phyloP scores from a whole-genome alignment of 208 protist genomes.

The Leishmania mexicana region DNA sequence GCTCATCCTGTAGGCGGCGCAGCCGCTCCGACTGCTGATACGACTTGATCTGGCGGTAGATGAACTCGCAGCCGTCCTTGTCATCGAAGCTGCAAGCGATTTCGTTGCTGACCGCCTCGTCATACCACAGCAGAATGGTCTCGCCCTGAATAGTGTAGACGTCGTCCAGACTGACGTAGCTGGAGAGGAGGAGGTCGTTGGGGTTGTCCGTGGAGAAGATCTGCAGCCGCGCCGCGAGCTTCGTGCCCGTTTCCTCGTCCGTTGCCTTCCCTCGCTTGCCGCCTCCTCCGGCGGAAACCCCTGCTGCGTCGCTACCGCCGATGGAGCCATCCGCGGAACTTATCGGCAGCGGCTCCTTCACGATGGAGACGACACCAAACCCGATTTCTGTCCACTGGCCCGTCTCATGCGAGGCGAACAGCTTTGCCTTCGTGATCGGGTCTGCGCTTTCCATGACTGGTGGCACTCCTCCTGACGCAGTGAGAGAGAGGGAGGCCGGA shows the following conservation, averaged over 20 bases:
- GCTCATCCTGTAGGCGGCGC: constrained; percentile 29
- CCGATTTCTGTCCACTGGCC: constrained; percentile 70
- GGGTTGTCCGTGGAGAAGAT: constrained; percentile 58
- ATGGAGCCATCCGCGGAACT: background rate
- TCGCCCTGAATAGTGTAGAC: constrained; percentile 75
- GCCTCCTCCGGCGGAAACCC: background rate
- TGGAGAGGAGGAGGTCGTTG: constrained; percentile 65
- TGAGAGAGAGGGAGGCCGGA: background rate
- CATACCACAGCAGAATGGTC: constrained; percentile 73
- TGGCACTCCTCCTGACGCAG: background rate
- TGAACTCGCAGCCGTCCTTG: constrained; percentile 60
- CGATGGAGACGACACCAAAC: constrained; percentile 54
- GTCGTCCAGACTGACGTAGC: constrained; percentile 59
- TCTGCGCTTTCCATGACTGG: constrained; percentile 20
- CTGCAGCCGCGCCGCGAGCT: constrained; percentile 35
- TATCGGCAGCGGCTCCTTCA: constrained; percentile 22
- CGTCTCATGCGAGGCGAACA: constrained; percentile 60
- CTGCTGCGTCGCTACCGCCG: background rate
- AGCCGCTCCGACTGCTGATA: constrained; percentile 48
- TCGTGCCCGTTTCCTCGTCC: constrained; percentile 17
- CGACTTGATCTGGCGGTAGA: constrained; percentile 43
- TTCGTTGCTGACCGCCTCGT: constrained; percentile 57
- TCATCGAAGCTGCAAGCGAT: constrained; percentile 81
- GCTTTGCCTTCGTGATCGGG: constrained; percentile 72
- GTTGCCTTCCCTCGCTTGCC: constrained; percentile 27